Conservation (phyloP, 2,329 filamentous ascomycete genomes). For the Fusarium kyushuense region DNA sequence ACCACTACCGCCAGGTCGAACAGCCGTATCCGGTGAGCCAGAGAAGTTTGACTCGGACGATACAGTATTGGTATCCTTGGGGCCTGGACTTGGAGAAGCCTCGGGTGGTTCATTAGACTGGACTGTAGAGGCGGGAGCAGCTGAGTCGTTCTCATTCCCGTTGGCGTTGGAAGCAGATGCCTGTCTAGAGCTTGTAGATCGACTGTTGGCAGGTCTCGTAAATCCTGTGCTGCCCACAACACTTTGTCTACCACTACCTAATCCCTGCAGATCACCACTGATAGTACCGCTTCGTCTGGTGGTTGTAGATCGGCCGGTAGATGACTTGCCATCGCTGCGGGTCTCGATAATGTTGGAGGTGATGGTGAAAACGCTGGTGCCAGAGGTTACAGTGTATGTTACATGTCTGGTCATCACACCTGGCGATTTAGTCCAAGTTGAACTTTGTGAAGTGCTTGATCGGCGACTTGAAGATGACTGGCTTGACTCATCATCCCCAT, state of each 20-base stretch:
- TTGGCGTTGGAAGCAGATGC: accelerated
- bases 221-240: neutral
- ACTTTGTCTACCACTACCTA: neutral
- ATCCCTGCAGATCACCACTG: neutral
- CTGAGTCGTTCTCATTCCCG: neutral
- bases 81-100: neutral
- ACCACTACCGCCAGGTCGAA: neutral
- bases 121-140: neutral
- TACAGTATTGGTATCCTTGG: too few species aligned
- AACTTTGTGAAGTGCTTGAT: neutral
- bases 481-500: neutral
- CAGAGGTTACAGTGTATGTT: constrained; percentile 13
- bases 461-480: neutral
- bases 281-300: accelerated
- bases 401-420: neutral
- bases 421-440: neutral
- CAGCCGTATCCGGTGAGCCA: neutral
- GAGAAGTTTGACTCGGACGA: neutral
- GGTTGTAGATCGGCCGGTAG: neutral
- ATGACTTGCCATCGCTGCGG: neutral
- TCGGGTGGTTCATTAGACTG: neutral
- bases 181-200: neutral
- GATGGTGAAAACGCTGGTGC: neutral
- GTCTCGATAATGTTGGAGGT: constrained; percentile 1
- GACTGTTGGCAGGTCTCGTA: neutral